phyloP scores from a whole-genome alignment of 495 filamentous ascomycete species.

The Chaetomium cochliodes region DNA sequence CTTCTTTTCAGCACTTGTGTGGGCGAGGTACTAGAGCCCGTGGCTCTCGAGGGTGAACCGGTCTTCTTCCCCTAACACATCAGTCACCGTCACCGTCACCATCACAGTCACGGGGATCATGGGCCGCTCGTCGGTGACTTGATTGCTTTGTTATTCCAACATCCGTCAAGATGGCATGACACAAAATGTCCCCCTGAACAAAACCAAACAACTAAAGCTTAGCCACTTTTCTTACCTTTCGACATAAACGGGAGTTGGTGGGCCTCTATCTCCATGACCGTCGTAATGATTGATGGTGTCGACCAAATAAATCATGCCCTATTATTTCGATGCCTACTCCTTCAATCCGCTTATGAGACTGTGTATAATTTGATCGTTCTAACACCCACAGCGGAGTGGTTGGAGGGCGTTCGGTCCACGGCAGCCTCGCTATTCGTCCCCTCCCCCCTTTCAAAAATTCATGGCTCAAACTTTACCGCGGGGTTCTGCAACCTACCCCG shows the following conservation, averaged over 20 bases:
- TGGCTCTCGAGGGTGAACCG: conserved; percentile 40
- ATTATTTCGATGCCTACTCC: not conserved
- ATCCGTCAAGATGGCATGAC: not conserved
- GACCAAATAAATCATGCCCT: conserved; percentile 50
- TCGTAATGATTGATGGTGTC: conserved; percentile 59
- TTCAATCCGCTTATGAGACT: not conserved
- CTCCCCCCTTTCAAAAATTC: too few relatives aligned
- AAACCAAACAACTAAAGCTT: not conserved
- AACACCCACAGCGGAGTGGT: too few relatives aligned
- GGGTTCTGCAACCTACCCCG: not conserved
- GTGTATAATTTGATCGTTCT: not conserved
- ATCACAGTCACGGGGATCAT: conserved; percentile 39
- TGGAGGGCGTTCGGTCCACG: too few relatives aligned
- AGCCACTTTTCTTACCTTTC: conserved; percentile 31
- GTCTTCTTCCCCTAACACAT: conserved; percentile 39
- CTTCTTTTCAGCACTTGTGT: conserved; percentile 13
- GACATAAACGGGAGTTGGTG: conserved; percentile 51
- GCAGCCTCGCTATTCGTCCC: too few relatives aligned
- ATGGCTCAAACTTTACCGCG: too few relatives aligned
- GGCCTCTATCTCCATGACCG: conserved; percentile 57
- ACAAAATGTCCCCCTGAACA: too few relatives aligned
- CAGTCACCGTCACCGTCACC: conserved; percentile 38
- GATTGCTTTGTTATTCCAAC: conserved; percentile 5
- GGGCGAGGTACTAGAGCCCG: conserved; percentile 39
- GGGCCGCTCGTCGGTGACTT: conserved; percentile 47